Conservation (phyloP, 345 rosid species). For the Aquilaria yunnanensis region DNA sequence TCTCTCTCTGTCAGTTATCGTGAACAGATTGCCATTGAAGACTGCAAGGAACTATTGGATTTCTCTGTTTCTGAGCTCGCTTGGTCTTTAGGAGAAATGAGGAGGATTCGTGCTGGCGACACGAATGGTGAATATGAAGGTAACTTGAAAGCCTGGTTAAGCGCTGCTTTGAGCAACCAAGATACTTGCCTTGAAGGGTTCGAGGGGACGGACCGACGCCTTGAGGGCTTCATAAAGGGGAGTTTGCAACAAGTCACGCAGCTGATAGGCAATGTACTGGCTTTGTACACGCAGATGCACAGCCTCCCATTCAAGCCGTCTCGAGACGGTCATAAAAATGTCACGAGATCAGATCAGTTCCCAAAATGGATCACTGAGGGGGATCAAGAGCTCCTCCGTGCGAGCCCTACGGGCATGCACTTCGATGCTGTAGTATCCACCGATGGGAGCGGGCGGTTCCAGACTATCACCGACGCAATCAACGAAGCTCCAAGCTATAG, state of each 20-base stretch:
- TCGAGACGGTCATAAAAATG: constrained; percentile 16
- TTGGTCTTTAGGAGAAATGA: constrained; percentile 87
- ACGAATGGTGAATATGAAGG: constrained; percentile 37
- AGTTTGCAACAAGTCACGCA: constrained; percentile 81
- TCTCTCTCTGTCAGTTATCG: constrained; percentile 58
- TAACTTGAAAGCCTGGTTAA: constrained; percentile 63
- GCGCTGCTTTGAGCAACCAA: constrained; percentile 89
- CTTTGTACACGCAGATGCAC: constrained; percentile 51
- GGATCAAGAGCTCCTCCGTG: constrained; percentile 38
- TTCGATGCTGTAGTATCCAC: constrained; percentile 45
- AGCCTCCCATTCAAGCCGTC: constrained; percentile 60
- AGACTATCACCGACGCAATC: constrained; percentile 64
- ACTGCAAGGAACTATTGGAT: constrained; percentile 89
- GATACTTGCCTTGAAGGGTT: constrained; percentile 93
- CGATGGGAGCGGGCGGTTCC: constrained; percentile 71
- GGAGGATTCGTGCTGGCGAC: constrained; percentile 46
- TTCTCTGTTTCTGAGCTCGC: constrained; percentile 87
- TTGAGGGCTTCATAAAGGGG: constrained; percentile 50
- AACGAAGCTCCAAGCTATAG: constrained; percentile 64
- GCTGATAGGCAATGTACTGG: constrained; percentile 50
- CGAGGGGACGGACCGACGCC: constrained; percentile 69
- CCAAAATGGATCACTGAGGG: constrained; percentile 69
- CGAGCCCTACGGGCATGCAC: constrained; percentile 26
- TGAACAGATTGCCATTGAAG: constrained; percentile 75
- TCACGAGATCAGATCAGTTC: constrained; percentile 9